A percentile compares a stretch with the other conserved stretches of the same genome.
phyloP scores from a whole-genome alignment of 345 rosid species.

The Excoecaria cochinchinensis region DNA sequence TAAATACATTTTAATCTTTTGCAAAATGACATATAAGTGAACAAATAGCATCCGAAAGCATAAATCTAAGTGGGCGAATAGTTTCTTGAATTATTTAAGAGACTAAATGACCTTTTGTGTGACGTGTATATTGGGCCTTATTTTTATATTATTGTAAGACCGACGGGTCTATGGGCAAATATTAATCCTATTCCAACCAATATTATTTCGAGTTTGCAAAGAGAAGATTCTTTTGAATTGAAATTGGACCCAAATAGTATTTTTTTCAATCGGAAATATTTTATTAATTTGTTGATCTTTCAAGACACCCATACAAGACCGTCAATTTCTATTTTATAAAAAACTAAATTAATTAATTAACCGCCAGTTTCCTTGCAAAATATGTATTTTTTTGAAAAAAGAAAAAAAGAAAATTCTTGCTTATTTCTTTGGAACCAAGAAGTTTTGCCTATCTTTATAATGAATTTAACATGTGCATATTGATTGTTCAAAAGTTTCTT shows the following conservation, averaged over 20 bases:
- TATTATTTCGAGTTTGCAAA: neutral
- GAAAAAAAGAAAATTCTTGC: neutral
- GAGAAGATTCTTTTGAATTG: neutral
- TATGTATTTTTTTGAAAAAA: neutral
- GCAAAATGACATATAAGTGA: no score
- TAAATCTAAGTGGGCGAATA: no score
- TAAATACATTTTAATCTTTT: no score
- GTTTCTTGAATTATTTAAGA: no score
- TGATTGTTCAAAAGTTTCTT: constrained; percentile 11
- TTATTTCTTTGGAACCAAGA: neutral
- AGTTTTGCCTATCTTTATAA: neutral
- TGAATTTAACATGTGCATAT: constrained; percentile 9
- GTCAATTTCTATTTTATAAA: no score
- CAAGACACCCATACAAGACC: no score
- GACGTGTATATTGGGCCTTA: neutral
- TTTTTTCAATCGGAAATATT: neutral
- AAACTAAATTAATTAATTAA: no score
- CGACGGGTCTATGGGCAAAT: neutral
- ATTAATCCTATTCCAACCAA: neutral
- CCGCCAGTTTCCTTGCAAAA: no score
- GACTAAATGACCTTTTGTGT: no score
- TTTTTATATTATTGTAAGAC: neutral
- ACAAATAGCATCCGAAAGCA: no score
- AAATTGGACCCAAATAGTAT: constrained; percentile 15
- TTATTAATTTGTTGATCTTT: no score